These are phyloP conservation scores for Erodium maritimum DNA, from an alignment of 345 rosid genomes.

Conservation along the genomic window DNA sequence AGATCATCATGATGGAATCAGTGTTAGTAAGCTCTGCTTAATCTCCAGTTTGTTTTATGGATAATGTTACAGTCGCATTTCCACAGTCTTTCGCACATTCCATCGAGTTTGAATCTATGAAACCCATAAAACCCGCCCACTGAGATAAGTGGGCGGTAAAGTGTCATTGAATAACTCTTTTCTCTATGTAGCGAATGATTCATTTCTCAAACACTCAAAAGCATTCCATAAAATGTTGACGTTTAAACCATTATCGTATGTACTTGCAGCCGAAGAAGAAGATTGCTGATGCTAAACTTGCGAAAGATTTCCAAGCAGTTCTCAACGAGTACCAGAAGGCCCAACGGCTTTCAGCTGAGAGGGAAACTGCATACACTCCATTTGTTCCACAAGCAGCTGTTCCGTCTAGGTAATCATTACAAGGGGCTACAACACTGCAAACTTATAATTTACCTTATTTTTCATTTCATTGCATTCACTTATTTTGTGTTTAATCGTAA, in stretches of 20 bases:
- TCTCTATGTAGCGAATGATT: not conserved
- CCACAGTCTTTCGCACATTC: too few species aligned
- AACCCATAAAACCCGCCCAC: not conserved
- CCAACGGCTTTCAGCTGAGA: constrained; percentile 92
- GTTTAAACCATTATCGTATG: not conserved
- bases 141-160: not conserved
- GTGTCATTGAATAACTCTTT: not conserved
- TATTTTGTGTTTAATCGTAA: not conserved
- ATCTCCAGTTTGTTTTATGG: not conserved
- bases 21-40: constrained; percentile 16
- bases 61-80: not conserved
- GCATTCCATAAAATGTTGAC: not conserved
- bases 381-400: constrained; percentile 53
- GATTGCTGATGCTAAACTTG: constrained; percentile 93
- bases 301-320: constrained; percentile 90
- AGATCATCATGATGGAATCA: constrained; percentile 69
- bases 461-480: not conserved
- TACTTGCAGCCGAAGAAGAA: constrained; percentile 51
- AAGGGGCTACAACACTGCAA: not conserved
- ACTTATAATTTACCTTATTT: not conserved
- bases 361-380: constrained; percentile 84
- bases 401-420: constrained; percentile 53
- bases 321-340: constrained; percentile 96
- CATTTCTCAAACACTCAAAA: not conserved
- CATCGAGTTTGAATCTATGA: too few species aligned